Conservation (phyloP, 495 filamentous ascomycete genomes). For the Hamigera avellanea region DNA sequence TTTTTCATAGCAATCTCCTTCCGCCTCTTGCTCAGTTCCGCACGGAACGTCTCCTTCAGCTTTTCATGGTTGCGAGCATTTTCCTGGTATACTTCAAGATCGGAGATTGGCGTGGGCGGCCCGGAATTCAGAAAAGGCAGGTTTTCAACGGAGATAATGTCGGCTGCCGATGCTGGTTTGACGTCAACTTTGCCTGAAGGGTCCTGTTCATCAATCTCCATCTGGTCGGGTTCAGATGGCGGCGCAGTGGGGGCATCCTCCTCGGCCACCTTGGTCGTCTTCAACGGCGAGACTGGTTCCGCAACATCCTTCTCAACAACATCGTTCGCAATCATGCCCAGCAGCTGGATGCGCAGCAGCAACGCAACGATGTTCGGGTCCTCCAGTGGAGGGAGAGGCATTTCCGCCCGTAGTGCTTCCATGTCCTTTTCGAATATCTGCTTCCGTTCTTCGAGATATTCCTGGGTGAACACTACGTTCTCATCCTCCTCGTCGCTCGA, state of each 20-base stretch:
- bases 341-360: conserved; percentile 33
- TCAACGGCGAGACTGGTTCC: conserved; percentile 10
- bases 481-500: conserved; percentile 36
- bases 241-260: not conserved
- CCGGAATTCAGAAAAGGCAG: conserved; percentile 38
- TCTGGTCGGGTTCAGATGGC: not conserved
- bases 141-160: conserved; percentile 21
- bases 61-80: conserved; percentile 22
- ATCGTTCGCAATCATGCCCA: conserved; percentile 28
- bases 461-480: conserved; percentile 34
- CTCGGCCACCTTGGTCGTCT: not conserved
- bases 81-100: conserved; percentile 36
- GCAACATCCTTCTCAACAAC: conserved; percentile 4
- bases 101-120: conserved; percentile 38
- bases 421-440: conserved; percentile 36
- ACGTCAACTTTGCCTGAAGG: not conserved
- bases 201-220: conserved; percentile 28
- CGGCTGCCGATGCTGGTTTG: conserved; percentile 6
- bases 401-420: conserved; percentile 28
- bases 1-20: conserved; percentile 33
- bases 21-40: conserved; percentile 26
- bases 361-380: conserved; percentile 33
- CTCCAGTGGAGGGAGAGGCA: conserved; percentile 32
- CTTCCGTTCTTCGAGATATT: conserved; percentile 39
- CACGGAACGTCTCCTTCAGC: conserved; percentile 22